Evolutionary conservation across 225 moss, liverwort and hornwort species (phyloP).

Genomic region (Pseudisothecium myosuroides): DNA sequence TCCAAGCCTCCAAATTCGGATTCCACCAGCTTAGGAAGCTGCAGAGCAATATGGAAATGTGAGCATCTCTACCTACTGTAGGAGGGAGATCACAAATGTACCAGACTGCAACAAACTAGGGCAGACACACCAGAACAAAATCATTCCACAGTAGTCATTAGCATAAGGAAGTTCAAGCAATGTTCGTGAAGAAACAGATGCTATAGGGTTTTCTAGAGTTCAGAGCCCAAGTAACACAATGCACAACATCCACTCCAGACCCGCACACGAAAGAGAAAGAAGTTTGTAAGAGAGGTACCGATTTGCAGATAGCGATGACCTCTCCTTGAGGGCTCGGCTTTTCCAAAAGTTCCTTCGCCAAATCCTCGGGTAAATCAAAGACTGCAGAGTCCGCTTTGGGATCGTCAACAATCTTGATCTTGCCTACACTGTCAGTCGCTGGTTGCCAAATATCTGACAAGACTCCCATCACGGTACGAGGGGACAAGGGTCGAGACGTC

Average conservation of each 20-base stretch:
- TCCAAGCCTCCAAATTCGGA: slow-evolving; percentile 36
- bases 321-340: slow-evolving; percentile 39
- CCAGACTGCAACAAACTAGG: neutral
- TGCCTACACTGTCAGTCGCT: slow-evolving; percentile 62
- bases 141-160: neutral
- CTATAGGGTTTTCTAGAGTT: too few species aligned
- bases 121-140: neutral
- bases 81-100: neutral
- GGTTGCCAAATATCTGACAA: slow-evolving; percentile 58
- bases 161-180: neutral
- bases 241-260: neutral
- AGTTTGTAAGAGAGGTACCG: slow-evolving; percentile 16
- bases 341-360: slow-evolving; percentile 54
- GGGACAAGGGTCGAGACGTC: slow-evolving; percentile 29
- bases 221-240: neutral
- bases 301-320: slow-evolving; percentile 51
- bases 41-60: neutral
- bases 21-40: slow-evolving; percentile 63
- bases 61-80: neutral
- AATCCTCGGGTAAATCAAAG: slow-evolving; percentile 70
- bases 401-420: slow-evolving; percentile 63
- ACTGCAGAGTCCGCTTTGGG: slow-evolving; percentile 57
- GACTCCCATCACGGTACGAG: slow-evolving; percentile 55
- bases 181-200: neutral
- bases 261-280: neutral